Evolutionary conservation across 2,329 filamentous ascomycete genomes (phyloP).

Genomic region (Purpureocillium lavendulum): DNA sequence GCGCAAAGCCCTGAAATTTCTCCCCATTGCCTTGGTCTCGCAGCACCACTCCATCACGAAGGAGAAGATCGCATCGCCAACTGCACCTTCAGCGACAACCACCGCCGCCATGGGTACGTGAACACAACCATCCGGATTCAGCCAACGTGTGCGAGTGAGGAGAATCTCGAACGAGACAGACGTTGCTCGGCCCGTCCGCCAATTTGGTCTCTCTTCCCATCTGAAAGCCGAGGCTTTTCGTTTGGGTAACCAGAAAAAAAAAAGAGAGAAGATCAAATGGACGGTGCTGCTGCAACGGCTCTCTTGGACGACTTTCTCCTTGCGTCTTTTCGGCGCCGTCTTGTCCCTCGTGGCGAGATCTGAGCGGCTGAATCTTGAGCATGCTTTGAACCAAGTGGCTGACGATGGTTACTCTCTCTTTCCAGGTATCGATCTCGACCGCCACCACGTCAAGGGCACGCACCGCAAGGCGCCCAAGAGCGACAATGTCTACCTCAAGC

Average conservation of each 20-base stretch:
- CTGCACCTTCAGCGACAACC: slow-evolving; percentile 26
- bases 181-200: neutral
- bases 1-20: slow-evolving; percentile 20
- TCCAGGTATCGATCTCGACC: slow-evolving; percentile 64
- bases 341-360: slow-evolving; percentile 9
- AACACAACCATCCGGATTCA: slow-evolving; percentile 28
- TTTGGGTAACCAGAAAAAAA: too few relatives aligned
- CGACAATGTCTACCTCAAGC: slow-evolving; percentile 95
- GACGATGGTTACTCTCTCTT: slow-evolving; percentile 38
- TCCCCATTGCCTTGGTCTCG: slow-evolving; percentile 11
- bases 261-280: too few relatives aligned
- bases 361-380: slow-evolving; percentile 40
- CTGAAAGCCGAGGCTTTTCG: too few relatives aligned
- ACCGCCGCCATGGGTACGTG: slow-evolving; percentile 56
- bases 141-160: slow-evolving; percentile 45
- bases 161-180: slow-evolving; percentile 4
- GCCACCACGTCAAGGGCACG: slow-evolving; percentile 59
- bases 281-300: too few relatives aligned
- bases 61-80: slow-evolving; percentile 27
- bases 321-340: slow-evolving; percentile 8
- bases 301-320: neutral
- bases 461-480: slow-evolving; percentile 96
- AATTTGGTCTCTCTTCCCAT: neutral
- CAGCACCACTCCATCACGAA: slow-evolving; percentile 24
- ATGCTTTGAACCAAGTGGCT: slow-evolving; percentile 55